A percentile compares a stretch with the other conserved stretches of the same genome.
phyloP scores from a whole-genome alignment of 2,329 filamentous ascomycete genomes.

The Aspergillaceae sp. region DNA sequence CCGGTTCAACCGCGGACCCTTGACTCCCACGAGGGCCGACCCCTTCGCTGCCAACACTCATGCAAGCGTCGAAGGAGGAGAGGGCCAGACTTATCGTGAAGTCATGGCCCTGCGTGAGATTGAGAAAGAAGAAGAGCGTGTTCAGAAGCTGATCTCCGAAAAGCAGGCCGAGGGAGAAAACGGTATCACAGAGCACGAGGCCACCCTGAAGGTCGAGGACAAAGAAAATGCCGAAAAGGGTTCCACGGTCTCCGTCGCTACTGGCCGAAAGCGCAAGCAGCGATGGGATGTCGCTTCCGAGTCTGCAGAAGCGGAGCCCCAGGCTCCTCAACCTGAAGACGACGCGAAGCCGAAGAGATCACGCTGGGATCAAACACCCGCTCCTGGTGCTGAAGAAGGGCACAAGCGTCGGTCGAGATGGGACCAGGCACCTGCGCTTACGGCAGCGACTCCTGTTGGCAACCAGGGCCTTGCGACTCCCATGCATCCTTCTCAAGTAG shows the following conservation, averaged over 20 bases:
- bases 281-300: constrained; percentile 79
- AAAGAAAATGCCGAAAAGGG: constrained; percentile 67
- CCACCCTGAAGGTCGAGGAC: constrained; percentile 63
- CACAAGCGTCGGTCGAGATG: constrained; percentile 75
- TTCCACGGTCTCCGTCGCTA: constrained; percentile 53
- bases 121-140: constrained; percentile 86
- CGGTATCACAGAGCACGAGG: constrained; percentile 56
- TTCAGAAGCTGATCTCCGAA: constrained; percentile 70
- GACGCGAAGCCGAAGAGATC: constrained; percentile 65
- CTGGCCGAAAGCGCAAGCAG: constrained; percentile 78
- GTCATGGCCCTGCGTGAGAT: constrained; percentile 85
- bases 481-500: constrained; percentile 60
- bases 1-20: constrained; percentile 68
- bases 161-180: constrained; percentile 56
- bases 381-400: constrained; percentile 49
- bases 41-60: constrained; percentile 71
- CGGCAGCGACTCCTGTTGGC: constrained; percentile 62
- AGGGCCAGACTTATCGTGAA: constrained; percentile 77
- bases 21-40: constrained; percentile 79
- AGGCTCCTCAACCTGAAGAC: constrained; percentile 42
- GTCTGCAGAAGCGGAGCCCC: constrained; percentile 41
- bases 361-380: constrained; percentile 78
- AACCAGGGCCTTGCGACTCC: constrained; percentile 68
- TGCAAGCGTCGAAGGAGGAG: constrained; percentile 57
- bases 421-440: constrained; percentile 71